Conservation (phyloP, 2,329 filamentous ascomycete species). For the Diaporthe batatas region DNA sequence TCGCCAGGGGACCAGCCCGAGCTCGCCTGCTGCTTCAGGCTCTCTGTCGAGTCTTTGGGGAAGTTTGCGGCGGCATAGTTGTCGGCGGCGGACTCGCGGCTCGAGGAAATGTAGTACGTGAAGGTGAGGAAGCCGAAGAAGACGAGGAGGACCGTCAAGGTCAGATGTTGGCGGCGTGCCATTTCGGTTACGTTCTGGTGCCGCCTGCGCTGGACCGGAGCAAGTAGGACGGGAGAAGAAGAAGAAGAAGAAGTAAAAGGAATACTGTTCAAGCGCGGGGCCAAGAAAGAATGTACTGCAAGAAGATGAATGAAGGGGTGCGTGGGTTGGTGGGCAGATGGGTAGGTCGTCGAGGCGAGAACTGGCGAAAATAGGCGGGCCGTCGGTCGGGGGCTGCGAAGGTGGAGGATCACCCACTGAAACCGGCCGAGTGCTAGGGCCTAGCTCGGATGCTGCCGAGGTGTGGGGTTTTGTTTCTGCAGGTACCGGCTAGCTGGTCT, state of each 20-base stretch:
- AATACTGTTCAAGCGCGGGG: neutral
- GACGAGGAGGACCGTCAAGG: slow-evolving; percentile 66
- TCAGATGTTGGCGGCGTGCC: slow-evolving; percentile 67
- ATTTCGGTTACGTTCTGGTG: slow-evolving; percentile 50
- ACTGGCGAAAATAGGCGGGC: slow-evolving; percentile 18
- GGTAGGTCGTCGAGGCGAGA: neutral
- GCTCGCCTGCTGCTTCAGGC: slow-evolving; percentile 40
- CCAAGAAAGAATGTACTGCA: slow-evolving; percentile 17
- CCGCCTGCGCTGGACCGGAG: slow-evolving; percentile 10
- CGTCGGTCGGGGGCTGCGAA: slow-evolving; percentile 8
- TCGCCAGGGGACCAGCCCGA: slow-evolving; percentile 35
- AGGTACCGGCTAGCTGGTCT: slow-evolving; percentile 17
- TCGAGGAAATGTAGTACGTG: slow-evolving; percentile 68
- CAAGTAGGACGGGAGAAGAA: neutral
- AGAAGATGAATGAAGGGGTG: neutral
- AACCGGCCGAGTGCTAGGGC: slow-evolving; percentile 25
- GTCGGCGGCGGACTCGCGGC: slow-evolving; percentile 40
- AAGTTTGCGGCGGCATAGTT: slow-evolving; percentile 41
- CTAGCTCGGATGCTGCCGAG: slow-evolving; percentile 37
- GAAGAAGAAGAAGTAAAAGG: neutral
- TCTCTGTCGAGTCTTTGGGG: slow-evolving; percentile 48
- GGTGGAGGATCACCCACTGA: slow-evolving; percentile 33
- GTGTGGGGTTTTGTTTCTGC: slow-evolving; percentile 33
- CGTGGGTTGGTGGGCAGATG: neutral
- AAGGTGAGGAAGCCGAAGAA: slow-evolving; percentile 69